Percentiles rank a stretch among this genome's conserved stretches.
Conservation (phyloP, 148 eudicot genomes). For the Rhododendron mucronatum region DNA sequence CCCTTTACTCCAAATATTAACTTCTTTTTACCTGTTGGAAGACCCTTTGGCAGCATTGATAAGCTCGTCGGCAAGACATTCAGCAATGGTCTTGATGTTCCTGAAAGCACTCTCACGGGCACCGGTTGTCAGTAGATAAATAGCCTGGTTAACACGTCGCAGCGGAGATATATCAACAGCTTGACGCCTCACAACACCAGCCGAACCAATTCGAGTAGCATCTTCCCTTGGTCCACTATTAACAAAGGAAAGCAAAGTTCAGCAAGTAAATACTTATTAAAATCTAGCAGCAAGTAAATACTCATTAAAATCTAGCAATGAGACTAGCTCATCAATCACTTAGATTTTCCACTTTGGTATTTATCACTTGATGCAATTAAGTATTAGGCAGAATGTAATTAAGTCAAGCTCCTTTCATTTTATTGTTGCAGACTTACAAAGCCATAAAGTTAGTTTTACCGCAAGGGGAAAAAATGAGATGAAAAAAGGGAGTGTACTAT, state of each 20-base stretch:
- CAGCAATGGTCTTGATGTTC: conserved; percentile 27
- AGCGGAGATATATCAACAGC: conserved; percentile 31
- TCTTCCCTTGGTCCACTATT: conserved; percentile 32
- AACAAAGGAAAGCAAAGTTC: background rate
- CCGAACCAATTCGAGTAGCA: conserved; percentile 33
- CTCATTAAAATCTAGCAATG: background rate
- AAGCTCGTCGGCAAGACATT: conserved; percentile 29
- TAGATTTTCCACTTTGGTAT: background rate
- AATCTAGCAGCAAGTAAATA: background rate
- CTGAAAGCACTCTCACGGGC: conserved; percentile 35
- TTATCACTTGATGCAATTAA: background rate
- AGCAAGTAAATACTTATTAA: background rate
- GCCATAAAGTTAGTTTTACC: background rate
- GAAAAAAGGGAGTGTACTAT: background rate
- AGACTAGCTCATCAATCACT: background rate
- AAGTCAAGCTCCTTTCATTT: background rate
- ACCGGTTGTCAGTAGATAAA: conserved; percentile 27
- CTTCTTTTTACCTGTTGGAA: conserved; percentile 21
- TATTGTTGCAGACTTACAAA: background rate
- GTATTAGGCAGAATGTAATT: background rate
- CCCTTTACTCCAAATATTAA: background rate
- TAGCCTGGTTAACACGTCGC: conserved; percentile 31
- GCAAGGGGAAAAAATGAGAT: background rate
- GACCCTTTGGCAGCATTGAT: conserved; percentile 32
- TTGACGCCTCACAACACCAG: conserved; percentile 34